Evolutionary conservation across 1,284 basidiomycete species (phyloP).

Genomic region (Cryptococcus jaspeensis): DNA sequence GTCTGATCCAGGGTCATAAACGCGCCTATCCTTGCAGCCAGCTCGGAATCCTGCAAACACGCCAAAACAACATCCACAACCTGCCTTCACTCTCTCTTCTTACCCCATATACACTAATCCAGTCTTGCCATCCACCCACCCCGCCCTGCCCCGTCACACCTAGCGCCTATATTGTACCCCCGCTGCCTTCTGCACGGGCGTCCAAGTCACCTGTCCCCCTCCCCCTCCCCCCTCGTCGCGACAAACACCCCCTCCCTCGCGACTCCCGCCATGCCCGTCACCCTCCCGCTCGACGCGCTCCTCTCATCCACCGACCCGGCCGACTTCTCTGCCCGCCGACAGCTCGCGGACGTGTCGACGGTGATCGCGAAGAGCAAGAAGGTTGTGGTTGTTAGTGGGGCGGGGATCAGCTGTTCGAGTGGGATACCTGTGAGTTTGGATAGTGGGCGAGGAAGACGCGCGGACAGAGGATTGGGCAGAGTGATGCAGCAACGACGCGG

Average conservation of each 20-base stretch:
- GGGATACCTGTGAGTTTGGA: constrained; percentile 79
- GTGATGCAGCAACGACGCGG: not conserved
- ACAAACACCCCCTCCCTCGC: too few species aligned
- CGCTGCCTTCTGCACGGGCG: too few species aligned
- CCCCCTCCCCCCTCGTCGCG: too few species aligned
- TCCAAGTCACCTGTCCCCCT: too few species aligned
- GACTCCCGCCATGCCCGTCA: constrained; percentile 37
- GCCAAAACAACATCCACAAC: too few species aligned
- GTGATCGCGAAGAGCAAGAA: constrained; percentile 77
- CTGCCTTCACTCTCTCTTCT: too few species aligned
- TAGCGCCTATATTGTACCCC: too few species aligned
- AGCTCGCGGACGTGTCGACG: constrained; percentile 67
- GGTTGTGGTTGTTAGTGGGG: constrained; percentile 83
- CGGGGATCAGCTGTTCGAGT: constrained; percentile 87
- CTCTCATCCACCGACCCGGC: constrained; percentile 22
- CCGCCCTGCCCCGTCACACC: too few species aligned
- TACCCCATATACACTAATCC: too few species aligned
- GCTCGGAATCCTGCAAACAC: not conserved
- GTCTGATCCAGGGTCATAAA: not conserved
- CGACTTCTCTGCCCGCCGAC: constrained; percentile 27
- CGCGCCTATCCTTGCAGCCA: not conserved
- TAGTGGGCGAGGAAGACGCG: too few species aligned
- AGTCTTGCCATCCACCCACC: too few species aligned
- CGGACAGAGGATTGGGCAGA: too few species aligned
- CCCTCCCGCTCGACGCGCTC: constrained; percentile 35